Percentiles rank a stretch among this genome's conserved stretches.
These are phyloP conservation scores for Geotrichum cucujoidarum DNA, from an alignment of 1,139 yeast species.

Conservation along the genomic window DNA sequence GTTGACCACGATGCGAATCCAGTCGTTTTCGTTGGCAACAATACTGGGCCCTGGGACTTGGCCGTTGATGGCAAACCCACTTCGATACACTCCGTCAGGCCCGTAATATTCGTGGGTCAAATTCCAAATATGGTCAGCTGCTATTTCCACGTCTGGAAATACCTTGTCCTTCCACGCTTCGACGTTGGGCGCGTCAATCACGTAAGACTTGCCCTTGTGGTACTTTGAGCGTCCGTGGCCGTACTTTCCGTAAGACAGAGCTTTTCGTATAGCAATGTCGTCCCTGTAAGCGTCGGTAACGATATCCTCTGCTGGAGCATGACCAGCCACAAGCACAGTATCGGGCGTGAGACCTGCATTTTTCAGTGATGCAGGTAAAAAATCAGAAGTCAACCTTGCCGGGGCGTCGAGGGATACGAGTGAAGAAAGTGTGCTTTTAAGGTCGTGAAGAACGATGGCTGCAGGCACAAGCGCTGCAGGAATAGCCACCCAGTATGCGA, in stretches of 20 bases:
- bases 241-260: not conserved
- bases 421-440: too few relatives aligned
- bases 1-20: conserved; percentile 35
- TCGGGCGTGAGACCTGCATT: too few relatives aligned
- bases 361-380: too few relatives aligned
- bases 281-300: too few relatives aligned
- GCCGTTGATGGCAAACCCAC: conserved; percentile 34
- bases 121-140: conserved; percentile 16
- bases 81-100: conserved; percentile 29
- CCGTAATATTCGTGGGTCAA: conserved; percentile 21
- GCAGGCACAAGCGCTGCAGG: too few relatives aligned
- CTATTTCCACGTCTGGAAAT: conserved; percentile 11
- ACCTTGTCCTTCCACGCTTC: conserved; percentile 5
- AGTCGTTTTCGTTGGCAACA: conserved; percentile 37
- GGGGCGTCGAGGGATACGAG: too few relatives aligned
- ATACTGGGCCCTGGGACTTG: conserved; percentile 39
- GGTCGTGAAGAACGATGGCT: too few relatives aligned
- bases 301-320: too few relatives aligned
- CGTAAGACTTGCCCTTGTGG: conserved; percentile 9
- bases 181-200: conserved; percentile 2
- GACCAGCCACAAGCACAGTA: too few relatives aligned
- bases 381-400: too few relatives aligned
- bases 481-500: too few relatives aligned
- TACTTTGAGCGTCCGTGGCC: too few relatives aligned
- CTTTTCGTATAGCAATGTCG: not conserved